Conservation (phyloP, 768 basidiomycete species). For the Leucosporidium scottii region DNA sequence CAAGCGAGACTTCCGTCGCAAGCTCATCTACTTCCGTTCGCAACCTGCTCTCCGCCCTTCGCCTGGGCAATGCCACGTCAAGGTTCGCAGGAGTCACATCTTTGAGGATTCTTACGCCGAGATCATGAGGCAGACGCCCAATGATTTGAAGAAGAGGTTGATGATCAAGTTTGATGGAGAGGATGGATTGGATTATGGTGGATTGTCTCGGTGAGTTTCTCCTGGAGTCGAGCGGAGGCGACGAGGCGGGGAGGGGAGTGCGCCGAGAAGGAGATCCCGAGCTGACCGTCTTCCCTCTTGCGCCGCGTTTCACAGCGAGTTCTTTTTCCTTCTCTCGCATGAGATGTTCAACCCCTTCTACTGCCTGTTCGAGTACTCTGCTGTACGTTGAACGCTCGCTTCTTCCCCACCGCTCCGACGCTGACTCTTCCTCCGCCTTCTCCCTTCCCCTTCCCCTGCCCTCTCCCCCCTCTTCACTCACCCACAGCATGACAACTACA, state of each 20-base stretch:
- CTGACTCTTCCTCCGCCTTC: no score
- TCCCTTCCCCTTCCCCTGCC: not conserved
- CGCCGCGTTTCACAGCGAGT: constrained; percentile 66
- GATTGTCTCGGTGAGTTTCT: constrained; percentile 60
- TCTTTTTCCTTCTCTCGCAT: constrained; percentile 98
- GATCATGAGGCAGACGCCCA: constrained; percentile 98
- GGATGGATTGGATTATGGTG: constrained; percentile 97
- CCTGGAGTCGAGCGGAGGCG: constrained; percentile 45
- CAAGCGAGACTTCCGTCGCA: constrained; percentile 98
- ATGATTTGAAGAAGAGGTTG: constrained; percentile 92
- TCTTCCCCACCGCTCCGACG: no score
- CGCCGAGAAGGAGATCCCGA: constrained; percentile 7
- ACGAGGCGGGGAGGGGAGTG: no score
- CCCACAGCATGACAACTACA: constrained; percentile 83
- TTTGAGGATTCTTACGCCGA: constrained; percentile 99
- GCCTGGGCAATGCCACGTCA: constrained; percentile 98
- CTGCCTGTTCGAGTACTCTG: constrained; percentile 98
- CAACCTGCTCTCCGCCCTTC: constrained; percentile 97
- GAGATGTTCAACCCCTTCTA: constrained; percentile 99
- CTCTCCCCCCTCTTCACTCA: not conserved
- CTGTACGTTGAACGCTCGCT: constrained; percentile 40
- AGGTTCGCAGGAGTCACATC: constrained; percentile 94
- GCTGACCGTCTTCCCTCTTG: not conserved
- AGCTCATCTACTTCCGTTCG: constrained; percentile 98
- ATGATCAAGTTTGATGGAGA: constrained; percentile 99